These are phyloP conservation scores for Cyclocybe cylindracea DNA, from an alignment of 768 basidiomycete genomes.

Conservation along the genomic window DNA sequence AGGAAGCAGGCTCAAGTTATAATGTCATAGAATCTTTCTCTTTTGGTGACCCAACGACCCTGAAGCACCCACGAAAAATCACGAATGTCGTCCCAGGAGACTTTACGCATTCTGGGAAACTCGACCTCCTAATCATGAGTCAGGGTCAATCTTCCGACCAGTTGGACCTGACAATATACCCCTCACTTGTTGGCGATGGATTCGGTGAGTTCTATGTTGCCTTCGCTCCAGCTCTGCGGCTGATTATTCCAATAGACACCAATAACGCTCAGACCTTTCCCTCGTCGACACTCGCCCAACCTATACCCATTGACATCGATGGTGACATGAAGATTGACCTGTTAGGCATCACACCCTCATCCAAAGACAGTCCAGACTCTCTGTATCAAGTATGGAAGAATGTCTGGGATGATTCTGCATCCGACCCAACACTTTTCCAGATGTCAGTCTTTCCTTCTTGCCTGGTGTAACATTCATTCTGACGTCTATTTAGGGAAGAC, in stretches of 20 bases:
- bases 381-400: conserved; percentile 80
- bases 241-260: conserved; percentile 29
- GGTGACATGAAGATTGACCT: conserved; percentile 91
- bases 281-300: conserved; percentile 71
- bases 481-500: conserved; percentile 41
- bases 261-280: conserved; percentile 52
- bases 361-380: conserved; percentile 29
- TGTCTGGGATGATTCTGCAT: conserved; percentile 63
- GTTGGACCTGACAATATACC: conserved; percentile 71
- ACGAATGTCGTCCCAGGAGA: conserved; percentile 91
- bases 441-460: conserved; percentile 50
- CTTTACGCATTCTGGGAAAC: conserved; percentile 87
- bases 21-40: conserved; percentile 52
- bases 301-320: conserved; percentile 83
- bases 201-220: conserved; percentile 52
- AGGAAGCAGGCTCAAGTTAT: neutral
- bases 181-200: conserved; percentile 59
- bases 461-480: neutral
- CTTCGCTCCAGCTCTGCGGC: neutral
- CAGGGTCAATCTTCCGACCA: conserved; percentile 47
- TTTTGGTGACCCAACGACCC: conserved; percentile 50
- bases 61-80: conserved; percentile 59
- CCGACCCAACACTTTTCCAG: conserved; percentile 57
- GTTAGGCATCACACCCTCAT: conserved; percentile 60
- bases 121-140: conserved; percentile 91